Evolutionary conservation across 805 yeast genomes (phyloP).

Genomic region (Scheffersomyces spartinae): DNA sequence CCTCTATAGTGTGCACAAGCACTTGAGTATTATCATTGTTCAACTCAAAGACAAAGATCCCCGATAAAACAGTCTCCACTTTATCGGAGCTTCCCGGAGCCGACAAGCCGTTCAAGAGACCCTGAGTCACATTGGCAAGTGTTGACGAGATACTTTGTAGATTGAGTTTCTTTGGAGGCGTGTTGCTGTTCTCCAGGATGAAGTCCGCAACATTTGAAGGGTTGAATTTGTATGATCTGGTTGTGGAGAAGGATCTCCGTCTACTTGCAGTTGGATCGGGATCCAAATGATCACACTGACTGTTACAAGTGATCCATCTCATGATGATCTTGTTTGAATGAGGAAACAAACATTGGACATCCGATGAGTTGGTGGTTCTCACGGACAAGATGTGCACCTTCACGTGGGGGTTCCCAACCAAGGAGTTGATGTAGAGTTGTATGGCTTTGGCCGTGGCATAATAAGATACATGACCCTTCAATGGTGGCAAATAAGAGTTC

Average conservation of each 20-base stretch:
- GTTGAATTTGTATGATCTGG: too few species aligned
- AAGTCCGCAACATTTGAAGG: conserved; percentile 1
- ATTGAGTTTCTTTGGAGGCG: conserved; percentile 5
- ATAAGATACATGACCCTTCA: conserved; percentile 47
- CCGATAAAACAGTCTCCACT: conserved; percentile 36
- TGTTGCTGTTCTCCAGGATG: conserved; percentile 1
- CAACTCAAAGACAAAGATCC: conserved; percentile 57
- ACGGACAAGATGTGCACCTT: conserved; percentile 41
- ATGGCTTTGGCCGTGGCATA: conserved; percentile 45
- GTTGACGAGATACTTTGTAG: too few species aligned
- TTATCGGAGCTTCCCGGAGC: too few species aligned
- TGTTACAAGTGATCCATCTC: conserved; percentile 47
- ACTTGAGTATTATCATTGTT: conserved; percentile 43
- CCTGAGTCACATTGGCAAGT: too few species aligned
- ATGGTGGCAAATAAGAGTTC: conserved; percentile 40
- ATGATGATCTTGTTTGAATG: conserved; percentile 39
- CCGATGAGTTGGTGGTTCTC: conserved; percentile 18
- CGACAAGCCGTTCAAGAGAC: too few species aligned
- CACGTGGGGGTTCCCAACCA: conserved; percentile 42
- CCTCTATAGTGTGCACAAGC: conserved; percentile 54
- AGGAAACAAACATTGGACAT: conserved; percentile 12
- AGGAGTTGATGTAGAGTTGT: conserved; percentile 40
- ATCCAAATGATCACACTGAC: conserved; percentile 37
- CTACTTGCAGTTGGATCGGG: conserved; percentile 4
- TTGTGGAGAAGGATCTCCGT: conserved; percentile 1